Evolutionary conservation across 306 rosid species (phyloP).

Genomic region (Oxytropis ochrocephala): DNA sequence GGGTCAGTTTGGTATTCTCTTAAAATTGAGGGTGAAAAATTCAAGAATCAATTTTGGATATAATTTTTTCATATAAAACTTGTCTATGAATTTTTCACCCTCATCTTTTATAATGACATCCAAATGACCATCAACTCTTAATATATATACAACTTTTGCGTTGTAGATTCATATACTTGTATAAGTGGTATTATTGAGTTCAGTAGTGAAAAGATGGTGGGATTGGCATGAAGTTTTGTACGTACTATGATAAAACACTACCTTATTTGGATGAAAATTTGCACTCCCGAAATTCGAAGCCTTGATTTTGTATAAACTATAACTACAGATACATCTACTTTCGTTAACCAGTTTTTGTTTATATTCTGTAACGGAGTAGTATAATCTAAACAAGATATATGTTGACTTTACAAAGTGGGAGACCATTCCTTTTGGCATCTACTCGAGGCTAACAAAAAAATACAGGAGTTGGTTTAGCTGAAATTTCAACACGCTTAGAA

Average conservation of each 20-base stretch:
- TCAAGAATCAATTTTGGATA: slow-evolving; percentile 19
- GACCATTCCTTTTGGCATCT: not conserved
- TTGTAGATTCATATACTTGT: slow-evolving; percentile 5
- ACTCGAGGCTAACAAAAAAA: too few relatives aligned
- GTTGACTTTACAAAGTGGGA: not conserved
- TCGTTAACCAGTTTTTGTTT: too few relatives aligned
- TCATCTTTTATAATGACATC: slow-evolving; percentile 21
- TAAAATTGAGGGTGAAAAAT: slow-evolving; percentile 35
- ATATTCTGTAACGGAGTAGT: too few relatives aligned
- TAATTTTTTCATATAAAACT: slow-evolving; percentile 5
- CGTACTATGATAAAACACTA: slow-evolving; percentile 14
- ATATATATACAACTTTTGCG: slow-evolving; percentile 3
- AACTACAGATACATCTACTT: too few relatives aligned
- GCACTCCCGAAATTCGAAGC: not conserved
- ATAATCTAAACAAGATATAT: not conserved
- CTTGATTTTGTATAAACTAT: not conserved
- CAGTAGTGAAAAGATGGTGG: not conserved
- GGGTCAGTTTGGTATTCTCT: slow-evolving; percentile 24
- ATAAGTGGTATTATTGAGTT: not conserved
- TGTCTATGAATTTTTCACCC: slow-evolving; percentile 34
- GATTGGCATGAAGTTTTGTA: slow-evolving; percentile 3
- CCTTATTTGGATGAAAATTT: not conserved
- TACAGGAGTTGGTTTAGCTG: not conserved
- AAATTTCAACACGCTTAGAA: not conserved
- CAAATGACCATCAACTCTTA: not conserved